phyloP scores from a whole-genome alignment of 306 rosid species.

The Dalbergia cultrata region DNA sequence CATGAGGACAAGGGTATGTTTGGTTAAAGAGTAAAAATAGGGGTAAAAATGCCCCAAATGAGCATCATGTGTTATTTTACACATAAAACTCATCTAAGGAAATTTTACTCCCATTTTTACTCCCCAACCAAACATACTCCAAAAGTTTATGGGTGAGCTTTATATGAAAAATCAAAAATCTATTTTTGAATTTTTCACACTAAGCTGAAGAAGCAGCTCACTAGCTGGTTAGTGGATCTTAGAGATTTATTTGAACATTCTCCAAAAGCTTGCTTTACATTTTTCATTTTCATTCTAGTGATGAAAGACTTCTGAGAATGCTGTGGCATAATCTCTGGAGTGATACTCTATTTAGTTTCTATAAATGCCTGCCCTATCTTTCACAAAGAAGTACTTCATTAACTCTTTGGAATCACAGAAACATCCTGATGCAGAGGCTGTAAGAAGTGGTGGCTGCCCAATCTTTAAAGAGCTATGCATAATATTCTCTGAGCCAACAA shows the following conservation, averaged over 20 bases:
- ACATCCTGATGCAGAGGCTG: conserved; percentile 74
- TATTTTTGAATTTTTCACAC: neutral
- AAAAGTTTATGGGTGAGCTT: conserved; percentile 15
- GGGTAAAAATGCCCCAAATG: too few relatives aligned
- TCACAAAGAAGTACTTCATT: conserved; percentile 22
- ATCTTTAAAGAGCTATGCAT: conserved; percentile 73
- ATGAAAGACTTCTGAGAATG: conserved; percentile 30
- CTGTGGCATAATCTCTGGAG: conserved; percentile 28
- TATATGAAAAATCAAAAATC: conserved; percentile 27
- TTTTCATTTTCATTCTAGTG: conserved; percentile 16
- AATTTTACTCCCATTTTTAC: too few relatives aligned
- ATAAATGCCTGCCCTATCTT: neutral
- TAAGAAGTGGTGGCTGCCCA: conserved; percentile 73
- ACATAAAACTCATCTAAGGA: too few relatives aligned
- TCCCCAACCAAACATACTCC: too few relatives aligned
- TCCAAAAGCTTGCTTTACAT: neutral
- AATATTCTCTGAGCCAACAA: conserved; percentile 68
- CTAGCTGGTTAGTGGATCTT: conserved; percentile 13
- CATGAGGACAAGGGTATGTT: too few relatives aligned
- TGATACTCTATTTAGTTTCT: conserved; percentile 22
- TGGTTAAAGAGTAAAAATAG: too few relatives aligned
- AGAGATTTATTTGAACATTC: neutral
- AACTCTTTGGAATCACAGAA: conserved; percentile 56
- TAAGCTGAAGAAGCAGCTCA: conserved; percentile 7
- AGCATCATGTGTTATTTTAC: too few relatives aligned